These are phyloP conservation scores for Wickerhamomyces sp. DNA, from an alignment of 1,139 yeast genomes.

Conservation along the genomic window DNA sequence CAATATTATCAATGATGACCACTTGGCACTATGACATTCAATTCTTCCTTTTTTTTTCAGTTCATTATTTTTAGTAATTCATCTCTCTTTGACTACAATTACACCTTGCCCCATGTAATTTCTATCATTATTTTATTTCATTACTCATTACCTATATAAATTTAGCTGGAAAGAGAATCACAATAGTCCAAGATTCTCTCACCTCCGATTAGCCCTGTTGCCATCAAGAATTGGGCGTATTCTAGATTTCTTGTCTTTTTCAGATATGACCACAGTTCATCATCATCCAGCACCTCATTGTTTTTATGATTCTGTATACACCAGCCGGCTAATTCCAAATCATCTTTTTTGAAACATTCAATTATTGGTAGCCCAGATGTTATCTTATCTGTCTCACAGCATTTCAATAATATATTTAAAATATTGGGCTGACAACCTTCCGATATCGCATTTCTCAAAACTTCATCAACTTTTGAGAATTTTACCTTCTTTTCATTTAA, in stretches of 20 bases:
- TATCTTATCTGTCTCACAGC: conserved; percentile 8
- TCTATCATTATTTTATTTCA: not conserved
- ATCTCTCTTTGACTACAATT: not conserved
- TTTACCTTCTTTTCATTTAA: conserved; percentile 11
- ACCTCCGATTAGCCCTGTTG: conserved; percentile 19
- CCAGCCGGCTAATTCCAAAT: conserved; percentile 13
- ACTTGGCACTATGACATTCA: too few species aligned
- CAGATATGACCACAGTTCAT: conserved; percentile 17
- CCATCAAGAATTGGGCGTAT: conserved; percentile 9
- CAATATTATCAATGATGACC: conserved; percentile 12
- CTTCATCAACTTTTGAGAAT: conserved; percentile 8
- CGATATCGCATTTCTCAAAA: conserved; percentile 8
- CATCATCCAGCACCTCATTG: conserved; percentile 8
- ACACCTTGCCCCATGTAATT: not conserved
- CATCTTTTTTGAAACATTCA: conserved; percentile 8
- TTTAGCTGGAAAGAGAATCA: not conserved
- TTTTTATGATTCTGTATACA: conserved; percentile 7
- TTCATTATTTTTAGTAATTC: conserved; percentile 4
- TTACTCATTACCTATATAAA: conserved; percentile 1
- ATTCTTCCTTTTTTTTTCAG: conserved; percentile 1
- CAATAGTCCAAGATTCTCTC: conserved; percentile 11
- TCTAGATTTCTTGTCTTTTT: conserved; percentile 2
- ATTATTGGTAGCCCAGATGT: conserved; percentile 13
- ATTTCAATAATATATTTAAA: conserved; percentile 6
- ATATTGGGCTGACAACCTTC: not conserved